Percentiles rank a stretch among this genome's conserved stretches.
Conservation (phyloP, 352 stramenopile species). For the Peronospora belbahrii region DNA sequence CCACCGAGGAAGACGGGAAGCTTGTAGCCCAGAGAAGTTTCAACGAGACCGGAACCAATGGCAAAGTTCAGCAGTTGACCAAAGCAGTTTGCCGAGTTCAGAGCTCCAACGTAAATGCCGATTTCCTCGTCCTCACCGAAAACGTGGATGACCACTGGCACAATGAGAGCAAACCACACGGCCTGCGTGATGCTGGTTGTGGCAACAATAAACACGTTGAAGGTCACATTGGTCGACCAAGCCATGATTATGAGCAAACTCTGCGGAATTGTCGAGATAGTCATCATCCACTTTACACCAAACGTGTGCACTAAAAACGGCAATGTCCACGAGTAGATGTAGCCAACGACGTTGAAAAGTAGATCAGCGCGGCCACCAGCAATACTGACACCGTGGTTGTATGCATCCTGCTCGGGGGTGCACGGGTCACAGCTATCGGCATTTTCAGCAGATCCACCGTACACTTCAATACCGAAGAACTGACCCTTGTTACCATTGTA, state of each 20-base stretch:
- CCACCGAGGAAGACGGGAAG: conserved; percentile 22
- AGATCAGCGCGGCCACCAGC: conserved; percentile 26
- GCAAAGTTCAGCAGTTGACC: conserved; percentile 27
- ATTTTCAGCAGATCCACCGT: conserved; percentile 21
- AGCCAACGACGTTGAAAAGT: conserved; percentile 30
- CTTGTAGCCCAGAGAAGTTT: conserved; percentile 29
- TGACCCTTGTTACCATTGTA: conserved; percentile 61
- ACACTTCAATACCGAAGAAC: conserved; percentile 53
- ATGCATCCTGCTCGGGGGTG: conserved; percentile 20
- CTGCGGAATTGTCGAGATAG: conserved; percentile 26
- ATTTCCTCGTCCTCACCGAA: conserved; percentile 26
- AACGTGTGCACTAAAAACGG: conserved; percentile 33
- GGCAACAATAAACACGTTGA: conserved; percentile 33
- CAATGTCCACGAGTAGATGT: conserved; percentile 33
- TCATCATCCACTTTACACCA: conserved; percentile 31
- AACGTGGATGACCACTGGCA: conserved; percentile 29
- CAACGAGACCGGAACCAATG: conserved; percentile 6
- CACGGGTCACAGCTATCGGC: conserved; percentile 30
- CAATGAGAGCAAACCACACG: conserved; percentile 26
- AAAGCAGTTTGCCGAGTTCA: conserved; percentile 32
- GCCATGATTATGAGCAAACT: conserved; percentile 29
- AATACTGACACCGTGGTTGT: conserved; percentile 35
- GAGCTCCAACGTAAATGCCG: conserved; percentile 25
- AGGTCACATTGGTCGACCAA: conserved; percentile 17
- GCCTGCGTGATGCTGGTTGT: conserved; percentile 28